A percentile compares a stretch with the other conserved stretches of the same genome.
Conservation (phyloP, 148 eudicot species). For the Gaultheria prostrata region DNA sequence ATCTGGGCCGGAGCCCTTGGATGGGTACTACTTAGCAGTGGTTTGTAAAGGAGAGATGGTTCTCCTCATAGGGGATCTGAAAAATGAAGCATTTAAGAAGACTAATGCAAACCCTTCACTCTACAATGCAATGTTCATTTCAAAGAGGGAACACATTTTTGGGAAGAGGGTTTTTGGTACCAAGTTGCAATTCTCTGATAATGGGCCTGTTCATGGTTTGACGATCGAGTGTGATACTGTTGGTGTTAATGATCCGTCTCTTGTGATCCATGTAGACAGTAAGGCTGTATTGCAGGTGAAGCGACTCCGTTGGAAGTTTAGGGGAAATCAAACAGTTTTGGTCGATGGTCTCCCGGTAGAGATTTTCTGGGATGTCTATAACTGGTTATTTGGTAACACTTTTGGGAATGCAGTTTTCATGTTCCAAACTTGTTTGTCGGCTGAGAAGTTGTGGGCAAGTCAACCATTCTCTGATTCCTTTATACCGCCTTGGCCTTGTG, state of each 20-base stretch:
- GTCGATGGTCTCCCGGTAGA: slow-evolving; percentile 52
- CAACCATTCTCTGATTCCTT: slow-evolving; percentile 18
- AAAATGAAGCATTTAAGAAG: slow-evolving; percentile 45
- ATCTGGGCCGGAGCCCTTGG: slow-evolving; percentile 45
- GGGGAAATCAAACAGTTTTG: slow-evolving; percentile 41
- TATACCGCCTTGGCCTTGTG: slow-evolving; percentile 17
- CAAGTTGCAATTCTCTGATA: slow-evolving; percentile 39
- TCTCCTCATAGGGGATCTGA: slow-evolving; percentile 46
- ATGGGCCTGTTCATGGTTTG: slow-evolving; percentile 41
- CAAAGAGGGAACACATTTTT: slow-evolving; percentile 45
- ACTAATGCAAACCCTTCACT: slow-evolving; percentile 28
- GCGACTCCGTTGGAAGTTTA: slow-evolving; percentile 46
- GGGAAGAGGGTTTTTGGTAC: slow-evolving; percentile 45
- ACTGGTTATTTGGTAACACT: slow-evolving; percentile 38
- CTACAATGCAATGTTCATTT: slow-evolving; percentile 28
- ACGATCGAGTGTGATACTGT: slow-evolving; percentile 37
- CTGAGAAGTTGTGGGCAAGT: slow-evolving; percentile 44
- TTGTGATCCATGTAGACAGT: slow-evolving; percentile 36
- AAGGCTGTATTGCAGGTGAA: slow-evolving; percentile 43
- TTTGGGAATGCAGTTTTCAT: slow-evolving; percentile 42
- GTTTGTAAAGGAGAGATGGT: slow-evolving; percentile 37
- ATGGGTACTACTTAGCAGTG: slow-evolving; percentile 40
- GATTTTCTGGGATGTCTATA: slow-evolving; percentile 49
- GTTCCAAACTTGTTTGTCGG: slow-evolving; percentile 44
- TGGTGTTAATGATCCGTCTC: slow-evolving; percentile 30